phyloP scores from a whole-genome alignment of 768 basidiomycete genomes.

The Clitopilus hobsonii region DNA sequence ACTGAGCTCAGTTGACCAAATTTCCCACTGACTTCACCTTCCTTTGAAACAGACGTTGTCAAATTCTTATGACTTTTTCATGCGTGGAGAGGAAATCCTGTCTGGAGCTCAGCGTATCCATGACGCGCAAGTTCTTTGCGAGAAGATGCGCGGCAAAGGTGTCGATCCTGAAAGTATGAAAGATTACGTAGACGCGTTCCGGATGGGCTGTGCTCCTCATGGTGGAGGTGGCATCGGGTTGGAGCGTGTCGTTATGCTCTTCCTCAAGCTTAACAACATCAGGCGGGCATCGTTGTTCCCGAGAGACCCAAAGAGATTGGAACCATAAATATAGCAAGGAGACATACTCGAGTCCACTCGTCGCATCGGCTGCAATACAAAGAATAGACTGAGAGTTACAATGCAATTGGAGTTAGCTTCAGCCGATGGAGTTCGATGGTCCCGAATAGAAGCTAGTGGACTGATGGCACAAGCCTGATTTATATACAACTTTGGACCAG shows the following conservation, averaged over 20 bases:
- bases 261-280: slow-evolving; percentile 95
- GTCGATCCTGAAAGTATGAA: slow-evolving; percentile 92
- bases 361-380: neutral
- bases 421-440: slow-evolving; percentile 8
- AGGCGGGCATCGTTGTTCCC: slow-evolving; percentile 92
- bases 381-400: neutral
- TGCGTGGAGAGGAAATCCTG: slow-evolving; percentile 98
- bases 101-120: slow-evolving; percentile 98
- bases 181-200: slow-evolving; percentile 91
- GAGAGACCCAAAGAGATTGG: slow-evolving; percentile 91
- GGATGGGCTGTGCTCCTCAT: slow-evolving; percentile 91
- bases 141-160: slow-evolving; percentile 83
- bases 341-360: too few relatives aligned
- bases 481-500: too few relatives aligned
- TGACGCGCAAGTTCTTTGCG: slow-evolving; percentile 73
- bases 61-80: slow-evolving; percentile 99
- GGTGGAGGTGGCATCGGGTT: slow-evolving; percentile 96
- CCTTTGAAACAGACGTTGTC: slow-evolving; percentile 68
- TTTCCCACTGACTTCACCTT: slow-evolving; percentile 5
- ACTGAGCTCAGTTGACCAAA: slow-evolving; percentile 4
- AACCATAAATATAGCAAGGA: slow-evolving; percentile 73
- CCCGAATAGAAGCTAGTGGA: slow-evolving; percentile 25
- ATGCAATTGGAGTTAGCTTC: neutral
- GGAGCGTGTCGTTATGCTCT: slow-evolving; percentile 95
- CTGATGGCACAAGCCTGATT: neutral